These are phyloP conservation scores for Zymoseptoria crescenta DNA, from an alignment of 2,329 filamentous ascomycete genomes.

Conservation along the genomic window DNA sequence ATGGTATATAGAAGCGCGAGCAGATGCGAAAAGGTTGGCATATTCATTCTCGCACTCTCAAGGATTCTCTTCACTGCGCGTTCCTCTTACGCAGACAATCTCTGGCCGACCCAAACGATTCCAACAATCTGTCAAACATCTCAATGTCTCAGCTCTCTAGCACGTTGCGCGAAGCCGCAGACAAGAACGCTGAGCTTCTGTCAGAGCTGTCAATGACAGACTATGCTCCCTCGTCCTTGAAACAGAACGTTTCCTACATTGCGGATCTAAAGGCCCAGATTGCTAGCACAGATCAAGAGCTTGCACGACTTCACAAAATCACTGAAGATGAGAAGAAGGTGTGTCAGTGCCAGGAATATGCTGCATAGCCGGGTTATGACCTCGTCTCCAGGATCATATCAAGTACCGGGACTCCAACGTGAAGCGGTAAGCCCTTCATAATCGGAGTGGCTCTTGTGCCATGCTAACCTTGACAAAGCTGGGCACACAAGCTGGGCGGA, in stretches of 20 bases:
- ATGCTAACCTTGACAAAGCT: slow-evolving; percentile 14
- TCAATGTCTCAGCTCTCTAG: slow-evolving; percentile 13
- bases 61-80: background rate
- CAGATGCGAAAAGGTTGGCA: background rate
- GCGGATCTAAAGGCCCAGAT: slow-evolving; percentile 40
- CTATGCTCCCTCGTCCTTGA: slow-evolving; percentile 40
- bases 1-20: slow-evolving; percentile 1
- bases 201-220: slow-evolving; percentile 43
- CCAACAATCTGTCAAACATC: background rate
- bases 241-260: slow-evolving; percentile 42
- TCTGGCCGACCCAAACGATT: too few species aligned
- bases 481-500: slow-evolving; percentile 45
- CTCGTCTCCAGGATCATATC: slow-evolving; percentile 36
- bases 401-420: slow-evolving; percentile 48
- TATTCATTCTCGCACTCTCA: background rate
- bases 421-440: slow-evolving; percentile 29
- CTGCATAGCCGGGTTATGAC: background rate
- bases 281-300: slow-evolving; percentile 29
- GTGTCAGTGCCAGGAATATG: background rate
- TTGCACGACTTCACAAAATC: slow-evolving; percentile 35
- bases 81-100: too few species aligned
- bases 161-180: slow-evolving; percentile 14
- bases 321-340: slow-evolving; percentile 41
- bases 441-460: background rate
- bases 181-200: slow-evolving; percentile 35